Conservation (phyloP, 2,329 filamentous ascomycete species). For the Aspergillus melleus region DNA sequence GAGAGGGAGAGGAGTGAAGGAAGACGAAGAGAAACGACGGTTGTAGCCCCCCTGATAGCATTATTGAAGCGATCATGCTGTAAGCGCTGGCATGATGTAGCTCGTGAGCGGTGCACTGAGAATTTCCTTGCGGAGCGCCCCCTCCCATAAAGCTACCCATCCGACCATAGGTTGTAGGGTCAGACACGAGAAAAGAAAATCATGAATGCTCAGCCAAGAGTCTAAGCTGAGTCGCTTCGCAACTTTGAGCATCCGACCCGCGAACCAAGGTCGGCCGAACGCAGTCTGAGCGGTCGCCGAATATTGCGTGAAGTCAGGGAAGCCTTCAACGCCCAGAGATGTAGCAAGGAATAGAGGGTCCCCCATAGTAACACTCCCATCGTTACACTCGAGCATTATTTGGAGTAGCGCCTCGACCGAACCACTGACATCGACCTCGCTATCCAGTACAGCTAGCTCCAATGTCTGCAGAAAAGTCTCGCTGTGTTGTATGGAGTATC, state of each 20-base stretch:
- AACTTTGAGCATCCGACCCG: slow-evolving; percentile 42
- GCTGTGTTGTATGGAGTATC: slow-evolving; percentile 28
- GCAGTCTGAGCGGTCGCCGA: slow-evolving; percentile 24
- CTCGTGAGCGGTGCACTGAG: slow-evolving; percentile 37
- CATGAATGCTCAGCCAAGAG: slow-evolving; percentile 37
- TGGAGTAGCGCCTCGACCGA: slow-evolving; percentile 42
- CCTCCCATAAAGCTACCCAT: slow-evolving; percentile 31
- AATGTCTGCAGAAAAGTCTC: slow-evolving; percentile 36
- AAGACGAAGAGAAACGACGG: too few relatives aligned
- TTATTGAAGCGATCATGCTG: slow-evolving; percentile 3
- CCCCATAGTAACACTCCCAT: slow-evolving; percentile 17
- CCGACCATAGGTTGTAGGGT: slow-evolving; percentile 28
- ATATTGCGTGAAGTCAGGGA: slow-evolving; percentile 31
- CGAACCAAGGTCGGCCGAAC: slow-evolving; percentile 40
- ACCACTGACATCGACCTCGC: slow-evolving; percentile 38
- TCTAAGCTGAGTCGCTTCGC: slow-evolving; percentile 35
- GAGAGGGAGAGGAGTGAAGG: too few relatives aligned
- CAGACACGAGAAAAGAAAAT: slow-evolving; percentile 38
- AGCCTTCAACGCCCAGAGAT: neutral
- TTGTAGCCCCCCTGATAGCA: too few relatives aligned
- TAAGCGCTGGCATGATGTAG: slow-evolving; percentile 31
- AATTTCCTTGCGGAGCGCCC: slow-evolving; percentile 37
- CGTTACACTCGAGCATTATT: slow-evolving; percentile 39
- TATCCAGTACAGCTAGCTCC: slow-evolving; percentile 32
- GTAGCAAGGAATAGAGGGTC: neutral